A percentile compares a stretch with the other conserved stretches of the same genome.
phyloP scores from a whole-genome alignment of 148 eudicot species.

The Tetragonia tetragonoides region DNA sequence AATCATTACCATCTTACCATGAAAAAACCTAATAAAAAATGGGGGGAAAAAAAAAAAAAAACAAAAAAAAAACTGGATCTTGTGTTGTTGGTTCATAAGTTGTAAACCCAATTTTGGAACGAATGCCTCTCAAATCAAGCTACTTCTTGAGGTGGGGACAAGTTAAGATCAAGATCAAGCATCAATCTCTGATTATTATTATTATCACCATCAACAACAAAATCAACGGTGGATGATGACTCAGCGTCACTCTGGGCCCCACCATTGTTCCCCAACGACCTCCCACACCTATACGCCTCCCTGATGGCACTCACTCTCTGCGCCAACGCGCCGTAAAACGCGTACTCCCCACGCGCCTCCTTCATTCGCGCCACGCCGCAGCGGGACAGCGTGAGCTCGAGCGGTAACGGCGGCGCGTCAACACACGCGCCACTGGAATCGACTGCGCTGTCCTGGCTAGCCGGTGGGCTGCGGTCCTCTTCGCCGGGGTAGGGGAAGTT shows the following conservation, averaged over 20 bases:
- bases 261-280: background rate
- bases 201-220: background rate
- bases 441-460: background rate
- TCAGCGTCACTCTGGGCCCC: constrained; percentile 2
- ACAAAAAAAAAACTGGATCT: background rate
- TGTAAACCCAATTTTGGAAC: background rate
- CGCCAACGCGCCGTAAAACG: constrained; percentile 7
- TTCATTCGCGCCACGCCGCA: background rate
- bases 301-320: constrained; percentile 18
- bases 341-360: background rate
- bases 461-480: background rate
- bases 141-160: constrained; percentile 34
- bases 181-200: background rate
- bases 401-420: background rate
- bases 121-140: constrained; percentile 8
- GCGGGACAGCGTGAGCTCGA: background rate
- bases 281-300: constrained; percentile 20
- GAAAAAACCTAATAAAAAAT: background rate
- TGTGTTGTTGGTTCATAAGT: background rate
- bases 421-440: constrained; percentile 20
- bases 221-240: constrained; percentile 24
- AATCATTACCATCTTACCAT: background rate
- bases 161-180: constrained; percentile 29
- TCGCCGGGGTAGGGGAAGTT: constrained; percentile 26
- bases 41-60: background rate